phyloP scores from a whole-genome alignment of 2,329 filamentous ascomycete genomes.

The Pestalotiopsis sp. region DNA sequence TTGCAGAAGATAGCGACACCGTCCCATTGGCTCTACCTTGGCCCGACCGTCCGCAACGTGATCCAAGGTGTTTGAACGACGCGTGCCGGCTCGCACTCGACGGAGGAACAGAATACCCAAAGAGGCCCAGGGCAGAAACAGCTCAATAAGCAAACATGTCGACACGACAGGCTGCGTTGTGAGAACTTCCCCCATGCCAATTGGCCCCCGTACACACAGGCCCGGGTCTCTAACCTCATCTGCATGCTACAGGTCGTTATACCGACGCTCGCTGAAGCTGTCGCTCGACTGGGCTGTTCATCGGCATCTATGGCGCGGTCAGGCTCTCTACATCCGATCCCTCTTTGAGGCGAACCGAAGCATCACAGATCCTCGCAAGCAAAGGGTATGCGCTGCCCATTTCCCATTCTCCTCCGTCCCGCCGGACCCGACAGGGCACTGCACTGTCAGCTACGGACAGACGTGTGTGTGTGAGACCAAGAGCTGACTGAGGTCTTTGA shows the following conservation, averaged over 20 bases:
- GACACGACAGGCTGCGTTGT: conserved; percentile 54
- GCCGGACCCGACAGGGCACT: background rate
- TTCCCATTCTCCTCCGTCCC: background rate
- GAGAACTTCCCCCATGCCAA: conserved; percentile 29
- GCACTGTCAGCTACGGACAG: background rate
- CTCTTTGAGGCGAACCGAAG: conserved; percentile 93
- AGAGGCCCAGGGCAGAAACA: background rate
- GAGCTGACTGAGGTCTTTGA: background rate
- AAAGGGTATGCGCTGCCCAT: conserved; percentile 65
- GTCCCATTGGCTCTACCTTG: background rate
- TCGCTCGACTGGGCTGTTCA: conserved; percentile 95
- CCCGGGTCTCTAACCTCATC: conserved; percentile 18
- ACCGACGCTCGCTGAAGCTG: conserved; percentile 90
- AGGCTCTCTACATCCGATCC: conserved; percentile 92
- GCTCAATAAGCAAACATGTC: conserved; percentile 36
- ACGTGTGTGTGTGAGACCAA: background rate
- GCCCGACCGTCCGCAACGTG: background rate
- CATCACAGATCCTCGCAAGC: conserved; percentile 81
- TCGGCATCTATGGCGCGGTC: conserved; percentile 89
- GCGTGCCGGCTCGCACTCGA: background rate
- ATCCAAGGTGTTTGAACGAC: background rate
- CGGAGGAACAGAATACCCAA: background rate
- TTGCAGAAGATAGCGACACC: background rate
- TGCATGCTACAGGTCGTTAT: conserved; percentile 63
- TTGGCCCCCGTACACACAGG: background rate